Percentiles rank a stretch among this genome's conserved stretches.
These are phyloP conservation scores for Mycena filopes DNA, from an alignment of 768 basidiomycete species.

Conservation along the genomic window DNA sequence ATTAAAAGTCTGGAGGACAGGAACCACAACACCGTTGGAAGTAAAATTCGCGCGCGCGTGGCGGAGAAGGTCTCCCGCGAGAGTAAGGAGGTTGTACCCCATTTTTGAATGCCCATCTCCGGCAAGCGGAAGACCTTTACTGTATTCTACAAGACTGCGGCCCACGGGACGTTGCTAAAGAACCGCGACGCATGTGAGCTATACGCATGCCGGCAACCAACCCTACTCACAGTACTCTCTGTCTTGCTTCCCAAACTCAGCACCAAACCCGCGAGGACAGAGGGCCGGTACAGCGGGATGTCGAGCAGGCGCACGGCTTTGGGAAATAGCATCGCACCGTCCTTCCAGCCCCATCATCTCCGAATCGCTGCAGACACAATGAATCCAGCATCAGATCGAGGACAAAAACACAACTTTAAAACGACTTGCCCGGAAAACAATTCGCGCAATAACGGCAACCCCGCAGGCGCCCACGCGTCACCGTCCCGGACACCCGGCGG, in stretches of 20 bases:
- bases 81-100: constrained; percentile 59
- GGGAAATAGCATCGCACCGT: constrained; percentile 81
- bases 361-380: constrained; percentile 41
- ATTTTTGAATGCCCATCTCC: constrained; percentile 29
- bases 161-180: constrained; percentile 76
- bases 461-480: constrained; percentile 64
- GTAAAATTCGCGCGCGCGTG: constrained; percentile 63
- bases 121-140: constrained; percentile 59
- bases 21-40: constrained; percentile 83
- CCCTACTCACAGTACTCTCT: constrained; percentile 79
- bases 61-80: constrained; percentile 67
- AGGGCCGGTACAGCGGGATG: constrained; percentile 67
- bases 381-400: constrained; percentile 15
- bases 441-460: constrained; percentile 56
- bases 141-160: constrained; percentile 68
- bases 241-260: constrained; percentile 87
- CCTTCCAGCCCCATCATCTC: constrained; percentile 69
- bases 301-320: constrained; percentile 73
- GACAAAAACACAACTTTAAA: constrained; percentile 5
- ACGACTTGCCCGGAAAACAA: constrained; percentile 66
- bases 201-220: constrained; percentile 13
- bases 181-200: constrained; percentile 28
- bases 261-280: constrained; percentile 76
- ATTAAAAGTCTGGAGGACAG: constrained; percentile 80
- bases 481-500: constrained; percentile 53